Evolutionary conservation across 371 early-diverging fungal species (phyloP).

Genomic region (Actinomortierella ambigua): DNA sequence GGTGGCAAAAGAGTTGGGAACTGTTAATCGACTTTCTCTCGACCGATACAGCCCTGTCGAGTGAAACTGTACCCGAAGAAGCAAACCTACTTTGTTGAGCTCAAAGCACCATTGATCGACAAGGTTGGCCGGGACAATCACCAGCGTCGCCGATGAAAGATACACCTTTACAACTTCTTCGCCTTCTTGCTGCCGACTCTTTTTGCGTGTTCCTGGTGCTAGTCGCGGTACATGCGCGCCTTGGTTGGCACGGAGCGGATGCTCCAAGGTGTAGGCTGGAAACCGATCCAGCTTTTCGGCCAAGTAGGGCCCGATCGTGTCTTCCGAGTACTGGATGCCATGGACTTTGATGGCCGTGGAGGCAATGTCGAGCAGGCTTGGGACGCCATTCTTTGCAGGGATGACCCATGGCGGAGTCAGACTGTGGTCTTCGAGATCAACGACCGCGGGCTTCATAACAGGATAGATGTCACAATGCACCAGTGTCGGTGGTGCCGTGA

Average conservation of each 20-base stretch:
- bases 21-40: no score
- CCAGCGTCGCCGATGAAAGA: conserved; percentile 65
- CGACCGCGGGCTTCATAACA: conserved; percentile 16
- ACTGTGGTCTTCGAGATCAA: conserved; percentile 1
- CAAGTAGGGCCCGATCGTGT: conserved; percentile 38
- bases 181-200: no score
- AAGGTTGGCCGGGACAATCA: conserved; percentile 80
- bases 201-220: no score
- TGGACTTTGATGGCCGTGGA: conserved; percentile 43
- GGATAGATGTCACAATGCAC: conserved; percentile 45
- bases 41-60: no score
- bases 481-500: conserved; percentile 15
- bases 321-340: conserved; percentile 50
- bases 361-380: conserved; percentile 50
- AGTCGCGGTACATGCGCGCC: conserved; percentile 2
- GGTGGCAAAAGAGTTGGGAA: no score
- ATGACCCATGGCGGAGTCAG: conserved; percentile 4
- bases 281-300: conserved; percentile 31
- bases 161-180: conserved; percentile 39
- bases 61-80: no score
- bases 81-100: conserved; percentile 66
- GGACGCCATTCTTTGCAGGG: conserved; percentile 11
- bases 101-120: conserved; percentile 77
- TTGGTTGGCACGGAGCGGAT: no score
- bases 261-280: no score